Evolutionary conservation across 371 early-diverging fungal species (phyloP).

Genomic region (Circinella minor): DNA sequence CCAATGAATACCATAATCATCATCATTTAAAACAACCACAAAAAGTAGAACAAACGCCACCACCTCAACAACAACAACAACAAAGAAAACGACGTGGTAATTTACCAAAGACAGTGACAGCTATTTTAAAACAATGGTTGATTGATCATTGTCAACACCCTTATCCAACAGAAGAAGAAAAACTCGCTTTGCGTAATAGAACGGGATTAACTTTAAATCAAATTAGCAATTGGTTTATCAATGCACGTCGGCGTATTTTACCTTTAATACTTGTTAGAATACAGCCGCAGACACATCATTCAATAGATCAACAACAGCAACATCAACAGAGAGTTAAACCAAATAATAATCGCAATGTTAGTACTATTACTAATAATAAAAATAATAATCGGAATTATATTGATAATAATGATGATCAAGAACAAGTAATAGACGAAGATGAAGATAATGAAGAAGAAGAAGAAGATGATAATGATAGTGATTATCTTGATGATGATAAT

Average conservation of each 20-base stretch:
- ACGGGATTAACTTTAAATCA: conserved; percentile 72
- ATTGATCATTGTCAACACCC: conserved; percentile 71
- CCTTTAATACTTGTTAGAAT: conserved; percentile 19
- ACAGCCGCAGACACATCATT: background rate
- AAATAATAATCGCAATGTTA: background rate
- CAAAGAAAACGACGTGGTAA: conserved; percentile 52
- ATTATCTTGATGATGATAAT: background rate
- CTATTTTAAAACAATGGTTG: conserved; percentile 68
- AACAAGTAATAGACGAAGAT: background rate
- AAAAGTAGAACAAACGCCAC: too few relatives aligned
- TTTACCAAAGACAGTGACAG: conserved; percentile 57
- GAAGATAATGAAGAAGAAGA: background rate
- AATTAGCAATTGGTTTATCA: conserved; percentile 87
- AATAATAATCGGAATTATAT: background rate
- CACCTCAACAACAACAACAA: background rate
- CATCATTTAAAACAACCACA: too few relatives aligned
- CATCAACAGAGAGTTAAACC: background rate
- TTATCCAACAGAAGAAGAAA: conserved; percentile 78
- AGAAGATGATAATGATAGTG: conserved; percentile 1
- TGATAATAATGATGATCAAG: background rate
- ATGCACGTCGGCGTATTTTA: conserved; percentile 70
- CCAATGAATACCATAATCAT: too few relatives aligned
- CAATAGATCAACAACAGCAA: background rate
- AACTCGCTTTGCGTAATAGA: conserved; percentile 52
- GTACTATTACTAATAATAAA: background rate